Percentiles rank a stretch among this genome's conserved stretches.
Conservation (phyloP, 306 rosid genomes). For the Purshia tridentata region DNA sequence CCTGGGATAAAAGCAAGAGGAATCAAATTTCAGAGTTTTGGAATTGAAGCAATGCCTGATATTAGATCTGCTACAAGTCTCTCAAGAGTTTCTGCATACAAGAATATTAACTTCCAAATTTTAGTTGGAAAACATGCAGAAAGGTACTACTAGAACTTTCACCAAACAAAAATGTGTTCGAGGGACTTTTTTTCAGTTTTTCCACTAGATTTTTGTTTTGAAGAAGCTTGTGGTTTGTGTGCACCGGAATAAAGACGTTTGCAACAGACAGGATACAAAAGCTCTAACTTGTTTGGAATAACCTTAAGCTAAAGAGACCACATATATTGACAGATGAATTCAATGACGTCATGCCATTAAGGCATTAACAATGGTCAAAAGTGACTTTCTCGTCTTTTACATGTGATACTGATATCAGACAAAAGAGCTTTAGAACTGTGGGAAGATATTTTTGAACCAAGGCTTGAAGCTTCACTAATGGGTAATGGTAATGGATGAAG, state of each 20-base stretch:
- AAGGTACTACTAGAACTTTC: no score
- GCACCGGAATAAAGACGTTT: background rate
- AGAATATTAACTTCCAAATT: background rate
- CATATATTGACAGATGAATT: background rate
- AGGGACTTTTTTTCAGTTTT: no score
- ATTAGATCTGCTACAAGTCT: background rate
- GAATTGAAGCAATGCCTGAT: constrained; percentile 1
- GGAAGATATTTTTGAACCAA: constrained; percentile 5
- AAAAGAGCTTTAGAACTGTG: background rate
- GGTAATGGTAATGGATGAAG: background rate
- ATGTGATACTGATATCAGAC: background rate
- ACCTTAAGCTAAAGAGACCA: background rate
- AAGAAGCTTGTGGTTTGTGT: no score
- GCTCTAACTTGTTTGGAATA: background rate
- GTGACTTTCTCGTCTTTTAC: background rate
- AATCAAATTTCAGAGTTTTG: constrained; percentile 5
- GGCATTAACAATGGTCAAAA: background rate
- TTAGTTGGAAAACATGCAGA: no score
- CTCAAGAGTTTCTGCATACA: background rate
- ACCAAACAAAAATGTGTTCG: no score
- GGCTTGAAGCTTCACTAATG: background rate
- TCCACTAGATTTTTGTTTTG: no score
- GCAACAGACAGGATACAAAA: background rate
- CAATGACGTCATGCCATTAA: background rate
- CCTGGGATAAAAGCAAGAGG: constrained; percentile 1